Evolutionary conservation across 2,329 filamentous ascomycete species (phyloP), one percentile per base, ranked within the genome.

Genomic region (Exophiala sp.): DNA sequence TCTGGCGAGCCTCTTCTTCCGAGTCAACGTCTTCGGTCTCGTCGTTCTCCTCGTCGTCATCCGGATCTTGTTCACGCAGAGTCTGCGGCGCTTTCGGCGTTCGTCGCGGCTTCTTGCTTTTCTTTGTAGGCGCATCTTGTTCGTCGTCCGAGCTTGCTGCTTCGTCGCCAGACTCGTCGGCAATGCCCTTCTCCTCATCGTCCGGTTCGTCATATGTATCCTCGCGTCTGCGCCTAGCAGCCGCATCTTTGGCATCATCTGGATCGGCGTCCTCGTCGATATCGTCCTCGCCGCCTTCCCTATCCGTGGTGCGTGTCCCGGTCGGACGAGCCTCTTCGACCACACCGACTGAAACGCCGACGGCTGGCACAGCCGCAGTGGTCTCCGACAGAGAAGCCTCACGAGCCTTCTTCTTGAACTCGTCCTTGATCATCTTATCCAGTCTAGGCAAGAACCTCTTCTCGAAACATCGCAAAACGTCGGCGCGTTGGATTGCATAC

Each of bases 151-250:
- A 50, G 37, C 50, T 55, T 39, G 49, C 57, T 37, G 64, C 59
- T 8, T 68, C 64, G 29, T 72, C 68, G 16, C 74, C 70, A 11
- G 68, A 67, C 43, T 80, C 77, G 23, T 46, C 40, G 2, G 77
- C 77, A 16, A 81, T 80, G 18, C 73, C 81, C 62, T 94, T 80
- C 63, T 97, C 93, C 2, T 91, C 91, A 3, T 95, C 90, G 64
- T 97, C 93, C 40, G 95, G 94, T 27, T 84, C 87, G 32, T 88
- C 91, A 60, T 96, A 97, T 11, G 53, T 61, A 79, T 81, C 63
- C 82, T 78, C 70, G 88, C 94, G 60, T 80, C 81, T 56, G 78
- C 81, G 2, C 82, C 90, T 43, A 80, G 73, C 73, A 10, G 58
- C 58, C 16, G 50, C 50, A 46, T 79, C 73, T 53, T 75, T 78